These are phyloP conservation scores for Lachnellula arida DNA, from an alignment of 2,329 filamentous ascomycete species.

Conservation along the genomic window DNA sequence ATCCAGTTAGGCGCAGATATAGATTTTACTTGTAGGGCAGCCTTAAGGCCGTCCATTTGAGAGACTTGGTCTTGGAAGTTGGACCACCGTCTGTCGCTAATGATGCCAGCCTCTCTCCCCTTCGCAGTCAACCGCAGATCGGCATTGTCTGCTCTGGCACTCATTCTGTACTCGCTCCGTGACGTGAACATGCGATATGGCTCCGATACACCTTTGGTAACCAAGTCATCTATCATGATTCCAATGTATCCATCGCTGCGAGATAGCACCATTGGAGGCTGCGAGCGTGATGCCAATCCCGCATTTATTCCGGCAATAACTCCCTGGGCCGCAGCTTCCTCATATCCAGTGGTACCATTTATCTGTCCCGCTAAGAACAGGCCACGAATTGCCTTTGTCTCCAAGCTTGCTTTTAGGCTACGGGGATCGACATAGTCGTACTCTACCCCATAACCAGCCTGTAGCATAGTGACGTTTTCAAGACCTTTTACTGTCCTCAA, in stretches of 20 bases:
- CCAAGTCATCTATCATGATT: slow-evolving; percentile 96
- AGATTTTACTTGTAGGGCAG: slow-evolving; percentile 52
- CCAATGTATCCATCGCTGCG: slow-evolving; percentile 93
- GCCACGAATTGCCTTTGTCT: slow-evolving; percentile 86
- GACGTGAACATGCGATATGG: slow-evolving; percentile 99
- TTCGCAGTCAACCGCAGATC: slow-evolving; percentile 78
- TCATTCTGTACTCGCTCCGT: slow-evolving; percentile 92
- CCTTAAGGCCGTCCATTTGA: slow-evolving; percentile 63
- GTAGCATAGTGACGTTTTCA: slow-evolving; percentile 85
- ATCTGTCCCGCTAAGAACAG: slow-evolving; percentile 94
- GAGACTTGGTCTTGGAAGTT: slow-evolving; percentile 60
- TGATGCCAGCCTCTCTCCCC: slow-evolving; percentile 70
- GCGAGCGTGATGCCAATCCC: slow-evolving; percentile 68
- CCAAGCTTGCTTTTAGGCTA: slow-evolving; percentile 78
- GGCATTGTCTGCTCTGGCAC: slow-evolving; percentile 87
- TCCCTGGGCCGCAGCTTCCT: slow-evolving; percentile 93
- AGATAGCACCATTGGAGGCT: slow-evolving; percentile 62
- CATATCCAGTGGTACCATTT: slow-evolving; percentile 96
- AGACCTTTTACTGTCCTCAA: slow-evolving; percentile 85
- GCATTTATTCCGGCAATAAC: slow-evolving; percentile 92
- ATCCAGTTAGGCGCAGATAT: slow-evolving; percentile 64
- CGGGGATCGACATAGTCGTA: slow-evolving; percentile 98
- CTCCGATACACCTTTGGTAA: slow-evolving; percentile 94
- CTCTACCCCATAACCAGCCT: slow-evolving; percentile 94
- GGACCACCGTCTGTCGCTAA: slow-evolving; percentile 74